These are phyloP conservation scores for Amanita exitialis DNA, from an alignment of 768 basidiomycete species.

Conservation along the genomic window DNA sequence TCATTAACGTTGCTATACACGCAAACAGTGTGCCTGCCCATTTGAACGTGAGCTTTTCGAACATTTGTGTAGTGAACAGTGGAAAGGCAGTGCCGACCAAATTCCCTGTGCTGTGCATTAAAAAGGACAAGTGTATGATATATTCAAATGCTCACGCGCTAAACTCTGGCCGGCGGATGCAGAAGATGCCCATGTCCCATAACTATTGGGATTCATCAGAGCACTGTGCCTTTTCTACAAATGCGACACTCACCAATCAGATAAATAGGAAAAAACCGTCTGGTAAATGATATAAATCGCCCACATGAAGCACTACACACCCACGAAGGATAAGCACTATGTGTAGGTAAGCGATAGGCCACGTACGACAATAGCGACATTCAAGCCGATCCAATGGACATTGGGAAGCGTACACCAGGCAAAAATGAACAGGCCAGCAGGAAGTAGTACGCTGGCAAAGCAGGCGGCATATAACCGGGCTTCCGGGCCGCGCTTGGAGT, in stretches of 20 bases:
- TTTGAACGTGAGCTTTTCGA: constrained; percentile 38
- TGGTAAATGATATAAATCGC: constrained; percentile 45
- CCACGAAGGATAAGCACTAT: neutral
- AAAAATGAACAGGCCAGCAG: constrained; percentile 60
- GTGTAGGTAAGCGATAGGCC: neutral
- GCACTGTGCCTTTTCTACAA: neutral
- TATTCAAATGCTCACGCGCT: constrained; percentile 28
- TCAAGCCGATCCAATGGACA: constrained; percentile 53
- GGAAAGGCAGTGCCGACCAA: constrained; percentile 44
- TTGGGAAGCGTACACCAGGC: constrained; percentile 51
- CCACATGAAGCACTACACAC: constrained; percentile 35
- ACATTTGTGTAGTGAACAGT: constrained; percentile 55
- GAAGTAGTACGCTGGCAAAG: constrained; percentile 41
- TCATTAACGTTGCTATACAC: constrained; percentile 38
- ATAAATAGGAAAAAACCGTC: constrained; percentile 50
- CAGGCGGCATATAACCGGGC: constrained; percentile 54
- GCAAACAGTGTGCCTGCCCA: constrained; percentile 56
- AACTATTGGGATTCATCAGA: constrained; percentile 17
- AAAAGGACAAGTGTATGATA: no score
- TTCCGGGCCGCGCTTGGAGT: constrained; percentile 33
- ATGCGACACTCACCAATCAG: constrained; percentile 42
- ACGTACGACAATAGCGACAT: constrained; percentile 38
- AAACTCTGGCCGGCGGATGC: constrained; percentile 62
- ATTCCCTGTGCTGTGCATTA: constrained; percentile 26
- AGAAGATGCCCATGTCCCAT: constrained; percentile 56